Base-by-base conservation (phyloP, 768 basidiomycete species). In the Coprinopsis sp. region DNA sequence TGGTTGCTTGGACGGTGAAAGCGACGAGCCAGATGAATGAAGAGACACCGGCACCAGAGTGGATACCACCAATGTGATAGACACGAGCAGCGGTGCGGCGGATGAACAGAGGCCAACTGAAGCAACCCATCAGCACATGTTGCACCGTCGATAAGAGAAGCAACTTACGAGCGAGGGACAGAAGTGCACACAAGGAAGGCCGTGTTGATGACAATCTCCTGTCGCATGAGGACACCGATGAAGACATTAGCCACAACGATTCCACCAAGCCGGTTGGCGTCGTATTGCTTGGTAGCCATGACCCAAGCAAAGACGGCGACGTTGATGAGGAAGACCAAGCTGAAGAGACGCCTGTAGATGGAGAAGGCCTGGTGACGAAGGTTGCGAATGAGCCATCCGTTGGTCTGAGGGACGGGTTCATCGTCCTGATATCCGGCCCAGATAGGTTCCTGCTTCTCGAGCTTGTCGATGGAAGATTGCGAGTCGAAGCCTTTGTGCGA, bases 341-440 rank as follows among this genome's bases (percentile, higher is more conserved):
- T 68, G 62, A 81, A 81, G 1, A 78, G 68, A 49, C 74, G 68
- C 45, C 79, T 67, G 56, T 81, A 81, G 33, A 49, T 33, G 21
- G 33, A n/a, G 47, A 66, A 70, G 53, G 78, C 37, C 19, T 44
- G 44, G 25, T 54, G 47, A 23, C 46, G 45, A 25, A 50, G 13
- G 24, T 28, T 28, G 29, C 21, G 22, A 27, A 73, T n/a, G 28
- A 53, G 36, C 56, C 68, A 71, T n/a, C 71, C 65, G 44, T 80
- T 68, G 7, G 54, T 66, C 58, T 83, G 80, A 18, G 70, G 64
- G 2, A 79, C 78, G 1, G 80, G 52, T 7, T 56, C 58, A 40
- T 77, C 77, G 31, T 79, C 66, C 39, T 70, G 58, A 57, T 78
- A 79, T 4, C 76, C 78, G 16, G 74, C 68, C 79, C 78, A 80